These are phyloP conservation scores for Lactifluus rugatus DNA, from an alignment of 768 basidiomycete genomes.

Conservation along the genomic window DNA sequence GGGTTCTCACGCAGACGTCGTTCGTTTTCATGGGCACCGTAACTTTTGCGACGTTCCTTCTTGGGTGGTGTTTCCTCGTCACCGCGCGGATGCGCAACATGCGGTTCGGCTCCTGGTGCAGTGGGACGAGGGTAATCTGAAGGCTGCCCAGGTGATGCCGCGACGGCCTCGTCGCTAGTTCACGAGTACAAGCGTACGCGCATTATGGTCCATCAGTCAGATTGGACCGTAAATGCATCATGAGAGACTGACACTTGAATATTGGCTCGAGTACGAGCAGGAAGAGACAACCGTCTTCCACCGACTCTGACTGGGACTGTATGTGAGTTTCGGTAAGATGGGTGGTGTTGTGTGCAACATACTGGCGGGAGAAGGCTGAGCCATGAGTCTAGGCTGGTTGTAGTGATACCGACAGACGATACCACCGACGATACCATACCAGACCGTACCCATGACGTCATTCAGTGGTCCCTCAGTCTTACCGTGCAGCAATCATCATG, in stretches of 20 bases:
- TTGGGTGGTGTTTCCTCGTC: slow-evolving; percentile 16
- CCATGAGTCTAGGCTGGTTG: not conserved
- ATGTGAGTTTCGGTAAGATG: not conserved
- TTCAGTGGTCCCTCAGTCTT: not conserved
- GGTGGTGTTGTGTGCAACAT: not conserved
- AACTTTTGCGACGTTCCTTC: slow-evolving; percentile 14
- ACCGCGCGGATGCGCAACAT: slow-evolving; percentile 3
- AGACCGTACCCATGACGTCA: slow-evolving; percentile 5
- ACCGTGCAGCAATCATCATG: slow-evolving; percentile 4
- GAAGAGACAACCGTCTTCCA: slow-evolving; percentile 19
- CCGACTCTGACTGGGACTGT: slow-evolving; percentile 14
- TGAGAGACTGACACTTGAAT: slow-evolving; percentile 8
- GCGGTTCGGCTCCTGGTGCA: slow-evolving; percentile 7
- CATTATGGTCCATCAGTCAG: not conserved
- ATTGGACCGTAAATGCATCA: not conserved
- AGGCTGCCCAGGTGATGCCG: slow-evolving; percentile 15
- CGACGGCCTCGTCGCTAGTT: slow-evolving; percentile 5
- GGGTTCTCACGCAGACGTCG: slow-evolving; percentile 18
- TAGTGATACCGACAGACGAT: no score
- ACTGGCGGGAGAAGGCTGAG: slow-evolving; percentile 18
- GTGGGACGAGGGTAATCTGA: slow-evolving; percentile 19
- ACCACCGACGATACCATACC: no score
- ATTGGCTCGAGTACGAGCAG: slow-evolving; percentile 7
- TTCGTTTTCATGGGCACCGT: slow-evolving; percentile 15
- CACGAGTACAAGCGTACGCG: not conserved